Base-by-base conservation (phyloP, 345 rosid species). In the Populus nigra region DNA sequence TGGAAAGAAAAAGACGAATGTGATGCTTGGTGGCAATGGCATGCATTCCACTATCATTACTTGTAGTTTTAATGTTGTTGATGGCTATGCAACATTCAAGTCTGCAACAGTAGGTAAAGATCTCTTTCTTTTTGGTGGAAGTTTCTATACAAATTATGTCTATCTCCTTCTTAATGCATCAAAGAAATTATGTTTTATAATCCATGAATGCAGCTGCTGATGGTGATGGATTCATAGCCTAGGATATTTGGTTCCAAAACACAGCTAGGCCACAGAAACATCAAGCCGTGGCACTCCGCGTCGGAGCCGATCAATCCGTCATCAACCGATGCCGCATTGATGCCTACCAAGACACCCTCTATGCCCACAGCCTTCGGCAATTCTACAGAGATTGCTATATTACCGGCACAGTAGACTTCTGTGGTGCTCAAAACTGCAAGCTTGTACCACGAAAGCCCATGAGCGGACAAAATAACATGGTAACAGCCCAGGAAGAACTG, bases 171-270 rank as follows among this genome's bases (percentile, higher is more conserved):
- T 33, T 35, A 8, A 39, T 2, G 20, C 11, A 20, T 68, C 41
- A 38, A 68, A 3, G 20, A 3, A 39, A 18, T 4, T 4, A 33
- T 33, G 36, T 33, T 9, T 2, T 50, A 9, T 72, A 4, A 31
- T 50, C 16, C 63, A 62, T 49, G 3, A 31, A 35, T 25, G 50
- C 72, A 78, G 80, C 72, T 25, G 81, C 76, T 65, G 81, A 47
- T n/a, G 76, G 76, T 15, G 81, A 78, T 53, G 77, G 77, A 63
- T 78, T 78, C 76, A 73, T 73, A 50, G 81, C 81, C 18, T 77
- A 78, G 35, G 81, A 78, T 41, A 73, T 72, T 7, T 25, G 73
- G 72, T 73, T 78, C 57, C 59, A 36, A 8, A 78, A 78, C 68
- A 72, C 77, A 13, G 81, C 73, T 4, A 76, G 81, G 43, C 76